phyloP scores from a whole-genome alignment of 306 rosid genomes.

The Pterocarpus santalinus region DNA sequence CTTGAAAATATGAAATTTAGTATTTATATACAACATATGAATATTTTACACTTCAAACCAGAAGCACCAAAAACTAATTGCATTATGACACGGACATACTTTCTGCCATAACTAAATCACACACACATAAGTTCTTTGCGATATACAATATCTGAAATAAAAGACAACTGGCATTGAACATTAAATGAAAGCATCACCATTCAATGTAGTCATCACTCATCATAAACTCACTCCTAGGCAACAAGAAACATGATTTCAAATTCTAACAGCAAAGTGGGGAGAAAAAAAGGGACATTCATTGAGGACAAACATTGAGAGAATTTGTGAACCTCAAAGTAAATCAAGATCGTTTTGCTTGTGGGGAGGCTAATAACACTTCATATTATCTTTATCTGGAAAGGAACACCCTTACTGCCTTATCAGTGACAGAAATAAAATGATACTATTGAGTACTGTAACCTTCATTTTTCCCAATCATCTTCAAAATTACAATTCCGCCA shows the following conservation, averaged over 20 bases:
- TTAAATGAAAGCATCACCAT: background rate
- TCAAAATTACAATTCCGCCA: background rate
- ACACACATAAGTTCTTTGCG: background rate
- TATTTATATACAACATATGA: background rate
- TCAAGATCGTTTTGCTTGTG: background rate
- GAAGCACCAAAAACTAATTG: constrained; percentile 20
- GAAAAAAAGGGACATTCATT: background rate
- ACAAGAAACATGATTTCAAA: background rate
- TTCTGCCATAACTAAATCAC: constrained; percentile 13
- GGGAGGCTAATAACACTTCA: background rate
- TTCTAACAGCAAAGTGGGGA: too few species aligned
- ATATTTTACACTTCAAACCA: constrained; percentile 19
- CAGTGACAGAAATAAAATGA: background rate
- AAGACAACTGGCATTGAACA: background rate
- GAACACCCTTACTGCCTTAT: background rate
- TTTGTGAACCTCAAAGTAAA: constrained; percentile 12
- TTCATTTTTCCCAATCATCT: background rate
- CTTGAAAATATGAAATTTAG: constrained; percentile 2
- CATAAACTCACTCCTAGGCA: background rate
- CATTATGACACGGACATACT: background rate
- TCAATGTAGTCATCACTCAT: constrained; percentile 11
- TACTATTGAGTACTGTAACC: background rate
- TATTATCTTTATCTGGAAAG: background rate
- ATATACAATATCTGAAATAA: background rate
- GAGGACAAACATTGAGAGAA: background rate